phyloP scores from a whole-genome alignment of 1,284 basidiomycete genomes.

The Spongispora temasekensis region DNA sequence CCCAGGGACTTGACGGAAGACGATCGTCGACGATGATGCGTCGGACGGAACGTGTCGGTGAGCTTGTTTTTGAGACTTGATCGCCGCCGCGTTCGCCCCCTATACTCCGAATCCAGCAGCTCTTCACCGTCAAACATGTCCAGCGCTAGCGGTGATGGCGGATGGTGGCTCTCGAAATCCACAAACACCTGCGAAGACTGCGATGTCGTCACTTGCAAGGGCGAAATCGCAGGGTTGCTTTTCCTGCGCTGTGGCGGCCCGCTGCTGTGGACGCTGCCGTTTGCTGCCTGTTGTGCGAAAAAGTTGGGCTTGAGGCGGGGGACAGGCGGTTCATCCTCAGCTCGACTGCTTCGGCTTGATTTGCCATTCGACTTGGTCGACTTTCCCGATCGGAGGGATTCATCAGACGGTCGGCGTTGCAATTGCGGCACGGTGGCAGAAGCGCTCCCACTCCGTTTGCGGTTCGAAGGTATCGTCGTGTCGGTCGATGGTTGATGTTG shows the following conservation, averaged over 20 bases:
- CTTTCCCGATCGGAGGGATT: constrained; percentile 44
- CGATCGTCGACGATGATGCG: constrained; percentile 34
- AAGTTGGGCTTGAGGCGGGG: constrained; percentile 31
- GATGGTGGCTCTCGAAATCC: constrained; percentile 25
- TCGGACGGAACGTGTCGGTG: constrained; percentile 45
- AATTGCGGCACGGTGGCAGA: constrained; percentile 16
- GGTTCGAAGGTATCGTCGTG: constrained; percentile 17
- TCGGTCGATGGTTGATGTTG: constrained; percentile 24
- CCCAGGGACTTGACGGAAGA: constrained; percentile 39
- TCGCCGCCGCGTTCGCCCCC: constrained; percentile 46
- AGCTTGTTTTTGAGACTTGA: constrained; percentile 48
- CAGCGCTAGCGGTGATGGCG: constrained; percentile 23
- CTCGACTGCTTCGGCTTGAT: constrained; percentile 29
- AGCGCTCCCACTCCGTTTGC: constrained; percentile 33
- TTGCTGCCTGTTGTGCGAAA: constrained; percentile 15
- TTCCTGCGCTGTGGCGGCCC: constrained; percentile 44
- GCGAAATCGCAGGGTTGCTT: constrained; percentile 42
- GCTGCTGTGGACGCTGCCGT: constrained; percentile 1
- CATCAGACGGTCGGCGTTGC: constrained; percentile 36
- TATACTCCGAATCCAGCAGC: constrained; percentile 34
- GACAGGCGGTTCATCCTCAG: constrained; percentile 32
- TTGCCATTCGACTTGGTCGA: constrained; percentile 39
- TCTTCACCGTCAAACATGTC: constrained; percentile 34
- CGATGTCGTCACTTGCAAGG: constrained; percentile 33
- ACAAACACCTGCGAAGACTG: constrained; percentile 41